phyloP scores from a whole-genome alignment of 2,329 filamentous ascomycete genomes.

The Zelopaecilomyces penicillatus region DNA sequence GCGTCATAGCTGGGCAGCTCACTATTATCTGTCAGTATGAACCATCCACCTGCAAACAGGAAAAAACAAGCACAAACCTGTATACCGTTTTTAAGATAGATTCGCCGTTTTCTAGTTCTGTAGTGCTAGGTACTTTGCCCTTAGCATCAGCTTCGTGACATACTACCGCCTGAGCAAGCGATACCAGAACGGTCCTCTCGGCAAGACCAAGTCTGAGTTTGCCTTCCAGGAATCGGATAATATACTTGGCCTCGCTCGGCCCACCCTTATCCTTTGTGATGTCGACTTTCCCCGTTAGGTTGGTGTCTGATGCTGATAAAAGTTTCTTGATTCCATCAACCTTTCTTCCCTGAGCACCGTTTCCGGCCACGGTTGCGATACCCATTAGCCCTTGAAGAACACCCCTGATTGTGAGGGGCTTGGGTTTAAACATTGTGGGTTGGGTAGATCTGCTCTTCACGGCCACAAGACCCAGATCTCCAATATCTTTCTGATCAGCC shows the following conservation, averaged over 20 bases:
- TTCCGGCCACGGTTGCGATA: constrained; percentile 80
- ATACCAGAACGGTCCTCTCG: constrained; percentile 84
- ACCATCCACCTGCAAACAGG: background rate
- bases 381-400: constrained; percentile 82
- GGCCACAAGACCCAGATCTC: constrained; percentile 87
- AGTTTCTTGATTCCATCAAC: constrained; percentile 94
- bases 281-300: constrained; percentile 68
- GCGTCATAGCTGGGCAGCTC: constrained; percentile 93
- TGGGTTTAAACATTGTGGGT: constrained; percentile 97
- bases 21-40: constrained; percentile 41
- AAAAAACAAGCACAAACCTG: constrained; percentile 43
- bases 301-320: constrained; percentile 78
- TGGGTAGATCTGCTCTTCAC: constrained; percentile 94
- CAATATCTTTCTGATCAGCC: constrained; percentile 90
- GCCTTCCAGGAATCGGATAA: constrained; percentile 87
- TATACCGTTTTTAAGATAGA: constrained; percentile 82
- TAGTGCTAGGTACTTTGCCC: constrained; percentile 61
- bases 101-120: constrained; percentile 77
- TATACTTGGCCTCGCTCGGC: constrained; percentile 87
- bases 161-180: constrained; percentile 80
- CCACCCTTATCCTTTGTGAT: constrained; percentile 90
- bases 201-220: constrained; percentile 88
- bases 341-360: constrained; percentile 82
- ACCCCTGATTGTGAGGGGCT: constrained; percentile 74
- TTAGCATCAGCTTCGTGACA: constrained; percentile 69